These are phyloP conservation scores for Prunus yedoensis DNA, from an alignment of 331 rosid genomes.

Conservation along the genomic window DNA sequence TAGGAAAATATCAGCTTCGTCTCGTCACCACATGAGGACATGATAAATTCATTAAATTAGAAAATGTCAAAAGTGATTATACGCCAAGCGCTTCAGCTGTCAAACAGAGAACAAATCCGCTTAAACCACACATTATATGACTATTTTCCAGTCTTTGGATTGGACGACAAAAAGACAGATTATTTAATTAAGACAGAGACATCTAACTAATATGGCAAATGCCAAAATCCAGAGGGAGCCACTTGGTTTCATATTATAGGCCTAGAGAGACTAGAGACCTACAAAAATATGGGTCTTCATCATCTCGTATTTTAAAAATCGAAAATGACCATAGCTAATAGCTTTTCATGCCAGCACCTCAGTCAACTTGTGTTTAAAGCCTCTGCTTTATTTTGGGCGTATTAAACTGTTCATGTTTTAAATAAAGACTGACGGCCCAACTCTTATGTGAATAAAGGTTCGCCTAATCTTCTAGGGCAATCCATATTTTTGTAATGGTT, in stretches of 20 bases:
- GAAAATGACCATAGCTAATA: not conserved
- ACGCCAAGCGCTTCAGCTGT: not conserved
- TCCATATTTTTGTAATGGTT: too few species aligned
- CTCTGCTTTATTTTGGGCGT: too few species aligned
- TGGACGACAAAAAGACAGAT: not conserved
- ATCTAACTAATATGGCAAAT: not conserved
- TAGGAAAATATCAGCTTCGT: not conserved
- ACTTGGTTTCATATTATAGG: not conserved
- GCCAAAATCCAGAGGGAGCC: not conserved
- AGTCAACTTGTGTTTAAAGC: too few species aligned
- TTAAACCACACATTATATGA: not conserved
- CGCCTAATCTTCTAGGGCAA: too few species aligned
- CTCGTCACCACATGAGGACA: not conserved
- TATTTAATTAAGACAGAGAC: not conserved
- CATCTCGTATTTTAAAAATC: not conserved
- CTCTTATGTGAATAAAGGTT: too few species aligned
- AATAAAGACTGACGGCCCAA: too few species aligned
- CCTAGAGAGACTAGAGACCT: not conserved
- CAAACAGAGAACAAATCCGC: not conserved
- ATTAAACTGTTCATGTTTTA: too few species aligned
- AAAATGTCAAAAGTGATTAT: too few species aligned
- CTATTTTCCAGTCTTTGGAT: not conserved
- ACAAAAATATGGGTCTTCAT: not conserved
- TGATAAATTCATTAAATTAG: too few species aligned
- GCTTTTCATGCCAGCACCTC: not conserved